These are phyloP conservation scores for Candida tammaniensis DNA, from an alignment of 805 yeast species.

Conservation along the genomic window DNA sequence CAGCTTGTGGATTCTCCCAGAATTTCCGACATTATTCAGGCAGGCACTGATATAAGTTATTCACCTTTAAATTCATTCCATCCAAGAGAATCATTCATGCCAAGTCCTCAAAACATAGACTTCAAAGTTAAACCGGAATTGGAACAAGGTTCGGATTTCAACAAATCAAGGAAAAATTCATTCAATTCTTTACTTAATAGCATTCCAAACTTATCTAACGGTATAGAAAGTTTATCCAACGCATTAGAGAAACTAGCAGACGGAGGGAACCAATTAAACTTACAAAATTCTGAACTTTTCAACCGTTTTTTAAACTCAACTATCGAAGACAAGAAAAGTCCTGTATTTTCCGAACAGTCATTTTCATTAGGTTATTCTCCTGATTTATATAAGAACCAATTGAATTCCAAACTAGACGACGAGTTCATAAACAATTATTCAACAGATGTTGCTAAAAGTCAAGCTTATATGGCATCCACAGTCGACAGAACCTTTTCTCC, in stretches of 20 bases:
- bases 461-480: constrained; percentile 16
- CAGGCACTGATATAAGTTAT: no score
- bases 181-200: constrained; percentile 5
- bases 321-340: constrained; percentile 3
- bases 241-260: constrained; percentile 24
- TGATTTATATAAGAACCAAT: not conserved
- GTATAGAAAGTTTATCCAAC: constrained; percentile 23
- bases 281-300: constrained; percentile 27
- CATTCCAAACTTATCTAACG: constrained; percentile 21
- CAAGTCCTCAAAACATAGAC: not conserved
- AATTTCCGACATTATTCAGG: no score
- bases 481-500: not conserved
- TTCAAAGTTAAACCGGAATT: not conserved
- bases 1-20: no score
- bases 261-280: constrained; percentile 23
- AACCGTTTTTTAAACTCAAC: constrained; percentile 17
- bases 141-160: not conserved
- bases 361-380: constrained; percentile 2
- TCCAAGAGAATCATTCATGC: no score
- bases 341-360: not conserved
- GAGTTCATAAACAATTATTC: constrained; percentile 28
- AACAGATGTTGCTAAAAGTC: constrained; percentile 34
- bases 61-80: no score
- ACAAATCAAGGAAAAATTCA: constrained; percentile 2
- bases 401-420: constrained; percentile 3